These are phyloP conservation scores for Zanthoxylum bungeanum DNA, from an alignment of 345 rosid genomes.

Conservation along the genomic window DNA sequence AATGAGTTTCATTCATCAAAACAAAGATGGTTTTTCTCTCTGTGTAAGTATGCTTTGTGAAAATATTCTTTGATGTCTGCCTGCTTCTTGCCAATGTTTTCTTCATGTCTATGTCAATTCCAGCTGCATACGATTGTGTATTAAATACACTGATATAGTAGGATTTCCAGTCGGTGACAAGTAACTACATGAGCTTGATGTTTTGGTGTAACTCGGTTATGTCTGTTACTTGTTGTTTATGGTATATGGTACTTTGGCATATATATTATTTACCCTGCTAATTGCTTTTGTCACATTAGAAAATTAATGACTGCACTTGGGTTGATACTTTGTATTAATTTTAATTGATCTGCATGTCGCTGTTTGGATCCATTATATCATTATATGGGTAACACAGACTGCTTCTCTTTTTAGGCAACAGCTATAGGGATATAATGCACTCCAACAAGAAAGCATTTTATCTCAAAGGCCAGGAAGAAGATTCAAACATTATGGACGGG, in stretches of 20 bases:
- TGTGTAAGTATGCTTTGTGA: slow-evolving; percentile 57
- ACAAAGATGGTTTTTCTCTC: slow-evolving; percentile 66
- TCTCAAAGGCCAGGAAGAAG: slow-evolving; percentile 70
- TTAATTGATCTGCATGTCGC: neutral
- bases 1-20: slow-evolving; percentile 63
- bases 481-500: slow-evolving; percentile 68
- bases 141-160: neutral
- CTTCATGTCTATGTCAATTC: neutral
- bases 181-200: neutral
- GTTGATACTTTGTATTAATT: slow-evolving; percentile 6
- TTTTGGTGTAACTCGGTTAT: neutral
- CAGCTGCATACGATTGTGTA: neutral
- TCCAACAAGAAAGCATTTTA: slow-evolving; percentile 88
- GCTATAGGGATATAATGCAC: slow-evolving; percentile 80
- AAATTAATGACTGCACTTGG: neutral
- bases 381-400: slow-evolving; percentile 17
- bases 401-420: slow-evolving; percentile 45
- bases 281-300: neutral
- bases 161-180: neutral
- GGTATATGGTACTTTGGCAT: neutral
- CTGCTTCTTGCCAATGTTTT: neutral
- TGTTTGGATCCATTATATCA: slow-evolving; percentile 14
- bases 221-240: neutral
- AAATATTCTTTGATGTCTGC: neutral
- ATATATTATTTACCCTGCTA: neutral